Evolutionary conservation across 441 rosid genomes (phyloP), one percentile per base, ranked within the genome.

Genomic region (Erodium chrysanthum): DNA sequence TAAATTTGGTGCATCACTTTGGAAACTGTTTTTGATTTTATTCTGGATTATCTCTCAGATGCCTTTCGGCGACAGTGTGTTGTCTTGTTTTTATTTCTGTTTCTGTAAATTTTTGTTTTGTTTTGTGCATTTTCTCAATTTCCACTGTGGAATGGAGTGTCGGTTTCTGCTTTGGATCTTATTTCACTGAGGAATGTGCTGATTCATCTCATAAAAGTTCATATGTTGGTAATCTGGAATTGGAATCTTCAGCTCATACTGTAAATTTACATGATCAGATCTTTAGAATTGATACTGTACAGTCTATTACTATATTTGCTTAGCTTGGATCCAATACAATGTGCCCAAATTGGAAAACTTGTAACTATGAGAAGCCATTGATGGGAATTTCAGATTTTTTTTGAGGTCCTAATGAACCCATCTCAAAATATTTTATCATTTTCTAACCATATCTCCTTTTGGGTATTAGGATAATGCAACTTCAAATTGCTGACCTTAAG

Each of bases 281-380:
- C 60, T 54, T 7, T 54, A 20, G 12, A 54, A 25, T 20, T 7
- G 60, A 7, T 54, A 20, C 60, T 54, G 23, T 54, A 21, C 25
- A 54, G 11, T 54, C 2, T 3, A 4, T 18, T 54, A 8, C 60
- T 21, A 18, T 54, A 54, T 44, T 44, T 17, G 52, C 17, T 11
- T 44, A 5, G 52, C 17, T 54, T 54, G 60, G 3, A 54, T 54
- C 22, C 25, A 3, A 54, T 54, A 20, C 25, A 54, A 54, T 54
- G 60, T 54, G 18, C 60, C 60, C 60, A 7, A 54, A 18, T 54
- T 21, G 60, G 60, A 18, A n/a, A 18, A 20, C 52, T 54, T 54
- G 60, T 54, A 54, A n/a, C 23, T 54, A 21, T 54, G 59, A 17
- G 59, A 50, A 50, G 22, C n/a, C 22, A 50, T n/a, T 50, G 59